phyloP scores from a whole-genome alignment of 2,329 filamentous ascomycete genomes.

The Lachnum nothofagi region DNA sequence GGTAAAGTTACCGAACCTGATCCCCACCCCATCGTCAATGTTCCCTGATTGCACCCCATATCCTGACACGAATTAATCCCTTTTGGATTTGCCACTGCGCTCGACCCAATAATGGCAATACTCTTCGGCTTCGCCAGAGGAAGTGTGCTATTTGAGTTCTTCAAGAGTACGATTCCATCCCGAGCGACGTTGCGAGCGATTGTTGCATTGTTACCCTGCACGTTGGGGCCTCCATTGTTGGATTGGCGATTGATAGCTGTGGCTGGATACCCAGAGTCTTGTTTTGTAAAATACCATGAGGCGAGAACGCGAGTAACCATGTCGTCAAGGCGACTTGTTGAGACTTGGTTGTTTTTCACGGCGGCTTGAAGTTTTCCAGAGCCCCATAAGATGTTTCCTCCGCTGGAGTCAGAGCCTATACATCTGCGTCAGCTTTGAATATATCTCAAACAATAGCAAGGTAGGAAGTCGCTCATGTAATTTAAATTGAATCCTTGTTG shows the following conservation, averaged over 20 bases:
- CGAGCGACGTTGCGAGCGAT: conserved; percentile 53
- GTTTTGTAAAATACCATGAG: conserved; percentile 54
- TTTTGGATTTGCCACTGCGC: conserved; percentile 54
- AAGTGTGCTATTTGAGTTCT: conserved; percentile 54
- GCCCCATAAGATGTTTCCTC: conserved; percentile 49
- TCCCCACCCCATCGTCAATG: conserved; percentile 56
- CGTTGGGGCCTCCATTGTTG: conserved; percentile 37
- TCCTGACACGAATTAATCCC: conserved; percentile 62
- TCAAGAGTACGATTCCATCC: conserved; percentile 61
- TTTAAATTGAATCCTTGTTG: no score
- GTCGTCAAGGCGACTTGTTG: conserved; percentile 58
- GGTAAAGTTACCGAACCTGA: conserved; percentile 58
- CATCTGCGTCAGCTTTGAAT: no score
- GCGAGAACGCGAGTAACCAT: conserved; percentile 62
- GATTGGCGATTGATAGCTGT: conserved; percentile 45
- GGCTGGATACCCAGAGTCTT: conserved; percentile 43
- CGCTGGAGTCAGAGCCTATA: no score
- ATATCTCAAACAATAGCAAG: no score
- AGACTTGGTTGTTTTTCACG: conserved; percentile 51
- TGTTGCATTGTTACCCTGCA: conserved; percentile 55
- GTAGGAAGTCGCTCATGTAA: no score
- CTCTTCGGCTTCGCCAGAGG: conserved; percentile 51
- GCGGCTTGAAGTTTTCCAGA: conserved; percentile 47
- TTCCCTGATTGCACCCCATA: conserved; percentile 55
- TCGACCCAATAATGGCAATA: conserved; percentile 58